These are phyloP conservation scores for Sugiyamaella grinbergsii DNA, from an alignment of 1,139 yeast species.

Conservation along the genomic window DNA sequence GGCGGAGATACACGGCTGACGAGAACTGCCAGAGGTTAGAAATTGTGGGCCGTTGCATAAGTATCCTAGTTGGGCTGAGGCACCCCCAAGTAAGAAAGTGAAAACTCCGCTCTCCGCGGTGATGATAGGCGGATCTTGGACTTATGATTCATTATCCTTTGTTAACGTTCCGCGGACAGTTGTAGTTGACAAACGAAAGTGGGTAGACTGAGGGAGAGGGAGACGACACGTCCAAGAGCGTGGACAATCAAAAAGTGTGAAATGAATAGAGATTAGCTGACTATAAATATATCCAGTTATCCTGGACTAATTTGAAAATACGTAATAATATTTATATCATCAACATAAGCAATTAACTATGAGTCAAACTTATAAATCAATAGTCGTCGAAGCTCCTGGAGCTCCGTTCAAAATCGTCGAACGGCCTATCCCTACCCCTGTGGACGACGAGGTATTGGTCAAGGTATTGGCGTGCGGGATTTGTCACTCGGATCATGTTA, in stretches of 20 bases:
- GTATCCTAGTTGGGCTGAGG: no score
- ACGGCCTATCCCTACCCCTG: slow-evolving; percentile 59
- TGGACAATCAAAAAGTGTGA: no score
- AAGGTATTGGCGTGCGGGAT: slow-evolving; percentile 58
- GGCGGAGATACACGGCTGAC: slow-evolving; percentile 1
- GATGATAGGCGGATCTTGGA: no score
- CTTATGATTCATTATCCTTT: not conserved
- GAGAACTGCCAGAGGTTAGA: not conserved
- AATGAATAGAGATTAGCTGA: no score
- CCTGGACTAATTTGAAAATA: no score
- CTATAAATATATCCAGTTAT: no score
- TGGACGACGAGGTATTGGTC: slow-evolving; percentile 59
- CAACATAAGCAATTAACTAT: not conserved
- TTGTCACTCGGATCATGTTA: slow-evolving; percentile 62
- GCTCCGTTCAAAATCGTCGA: slow-evolving; percentile 13
- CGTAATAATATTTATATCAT: not conserved
- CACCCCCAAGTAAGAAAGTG: no score
- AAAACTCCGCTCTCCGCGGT: no score
- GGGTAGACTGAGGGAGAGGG: no score
- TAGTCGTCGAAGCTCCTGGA: slow-evolving; percentile 6
- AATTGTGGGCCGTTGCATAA: no score
- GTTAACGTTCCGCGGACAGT: not conserved
- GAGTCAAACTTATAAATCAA: slow-evolving; percentile 8
- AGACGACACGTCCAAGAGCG: no score
- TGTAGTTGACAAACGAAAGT: not conserved